Base-by-base conservation (phyloP, 176 grass and related monocot genomes). In the Aegilops bicornis region DNA sequence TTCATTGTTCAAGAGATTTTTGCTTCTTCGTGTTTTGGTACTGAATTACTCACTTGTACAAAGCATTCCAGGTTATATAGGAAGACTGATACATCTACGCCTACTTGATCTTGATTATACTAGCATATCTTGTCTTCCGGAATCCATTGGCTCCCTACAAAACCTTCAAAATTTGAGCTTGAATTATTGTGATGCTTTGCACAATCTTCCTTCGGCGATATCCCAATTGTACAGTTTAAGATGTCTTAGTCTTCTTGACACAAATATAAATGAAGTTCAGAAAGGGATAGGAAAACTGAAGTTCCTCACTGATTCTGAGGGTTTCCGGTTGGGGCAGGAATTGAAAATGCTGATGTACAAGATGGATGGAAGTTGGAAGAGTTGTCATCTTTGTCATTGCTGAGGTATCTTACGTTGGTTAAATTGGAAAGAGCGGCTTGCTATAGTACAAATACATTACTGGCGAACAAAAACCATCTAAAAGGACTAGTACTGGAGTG, bases 91-190 rank as follows among this genome's bases (percentile, higher is more conserved):
- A 9, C 77, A 80, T 80, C 54, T 86, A 19, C 25, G 77, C 0
- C 32, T 33, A 36, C 77, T 87, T 12, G 39, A 87, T 8, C 67
- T 87, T 24, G 37, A 87, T 62, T 2, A 1, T 1, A 87, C 68
- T 0, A 0, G 48, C 8, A 79, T 74, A 81, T 73, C 29, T 11
- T 73, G 8, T 20, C 68, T 87, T 36, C 77, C 77, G 0, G 77
- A 73, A 6, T 86, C 85, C 13, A 64, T 80, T 3, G 65, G 88
- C 4, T 42, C 8, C 27, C 61, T 89, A 1, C 17, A n/a, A 4
- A 86, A 86, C 35, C 88, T 89, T n/a, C 70, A 79, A 8, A 68
- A 64, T 35, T 23, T 90, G 16, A 90, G 64, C 22, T 37, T 83
- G 36, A 5, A 7, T 0, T 0, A 2, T 1, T 90, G 88, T 15